Evolutionary conservation across 2,329 filamentous ascomycete species (phyloP), one percentile per base, ranked within the genome.

Genomic region (Ceratocystis colombiana): DNA sequence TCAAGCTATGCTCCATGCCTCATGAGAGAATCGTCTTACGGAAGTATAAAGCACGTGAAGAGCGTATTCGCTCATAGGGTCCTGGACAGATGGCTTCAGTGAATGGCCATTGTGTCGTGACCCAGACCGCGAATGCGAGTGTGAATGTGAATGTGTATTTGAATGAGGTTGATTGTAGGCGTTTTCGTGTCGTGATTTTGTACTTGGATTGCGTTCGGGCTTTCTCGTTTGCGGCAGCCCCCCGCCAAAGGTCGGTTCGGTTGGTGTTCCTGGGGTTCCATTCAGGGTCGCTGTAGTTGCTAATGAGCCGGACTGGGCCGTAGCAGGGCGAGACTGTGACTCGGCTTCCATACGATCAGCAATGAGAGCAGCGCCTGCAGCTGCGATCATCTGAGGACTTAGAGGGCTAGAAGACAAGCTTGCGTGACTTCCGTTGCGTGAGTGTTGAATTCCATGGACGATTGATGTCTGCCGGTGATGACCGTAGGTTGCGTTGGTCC

Each of bases 391-490:
- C 75, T 95, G 88, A 65, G 91, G 90, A 75, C 90, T 96, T 72
- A 96, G 80, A 67, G 93, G 93, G 75, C 89, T 96, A 33, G 88
- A 87, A 45, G 88, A 84, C 66, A 88, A 85, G 74, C 89, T 91
- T 70, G 86, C 85, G 72, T 88, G 85, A 77, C 92, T 96, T 71
- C 91, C 88, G 82, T 95, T 96, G 76, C 93, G 82, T 71, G 84
- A 84, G 83, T 99, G 94, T 75, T 96, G 92, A 71, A 96, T 87
- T 72, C 94, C 93, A 84, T 97, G 90, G 67, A 97, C 92, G 71
- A 97, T 96, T 62, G 93, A 97, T 0, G 93, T 96, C 78, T 99
- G 91, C 66, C 94, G 87, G 77, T 97, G 91, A 75, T 99, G 92
- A 68, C 89, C 90, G 79, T 97, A 86, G 28, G 79, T 72, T 44